phyloP scores from a whole-genome alignment of 2,329 filamentous ascomycete genomes.

The Botryotinia narcissicola region DNA sequence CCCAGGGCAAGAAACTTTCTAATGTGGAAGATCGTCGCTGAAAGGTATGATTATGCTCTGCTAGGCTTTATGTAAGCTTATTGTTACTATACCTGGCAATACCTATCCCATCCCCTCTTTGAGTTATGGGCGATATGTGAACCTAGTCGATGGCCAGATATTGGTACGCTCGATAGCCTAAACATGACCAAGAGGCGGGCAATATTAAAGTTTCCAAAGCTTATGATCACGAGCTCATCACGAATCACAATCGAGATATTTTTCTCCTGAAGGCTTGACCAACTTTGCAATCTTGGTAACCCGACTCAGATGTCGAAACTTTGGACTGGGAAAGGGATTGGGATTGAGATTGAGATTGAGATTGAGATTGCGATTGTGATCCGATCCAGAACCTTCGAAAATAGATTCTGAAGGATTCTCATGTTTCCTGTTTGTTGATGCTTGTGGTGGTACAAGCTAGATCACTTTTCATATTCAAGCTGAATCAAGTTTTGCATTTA shows the following conservation, averaged over 20 bases:
- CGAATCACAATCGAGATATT: not conserved
- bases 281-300: not conserved
- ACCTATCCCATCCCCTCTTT: not conserved
- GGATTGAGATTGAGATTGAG: no score
- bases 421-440: not conserved
- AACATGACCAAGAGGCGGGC: not conserved
- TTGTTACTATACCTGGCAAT: not conserved
- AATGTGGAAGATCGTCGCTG: not conserved
- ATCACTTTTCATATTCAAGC: conserved; percentile 5
- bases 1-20: not conserved
- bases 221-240: not conserved
- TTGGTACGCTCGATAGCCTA: not conserved
- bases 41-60: not conserved
- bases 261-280: not conserved
- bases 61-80: conserved; percentile 12
- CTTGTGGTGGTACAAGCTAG: not conserved
- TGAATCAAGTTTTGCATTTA: not conserved
- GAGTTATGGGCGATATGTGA: conserved; percentile 7
- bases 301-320: not conserved
- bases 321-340: not conserved
- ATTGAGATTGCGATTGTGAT: not conserved
- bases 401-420: not conserved
- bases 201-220: not conserved
- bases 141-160: not conserved
- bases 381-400: not conserved